Percentiles rank a stretch among this genome's conserved stretches.
These are phyloP conservation scores for Phyllosticta ampelicida DNA, from an alignment of 2,329 filamentous ascomycete species.

Conservation along the genomic window DNA sequence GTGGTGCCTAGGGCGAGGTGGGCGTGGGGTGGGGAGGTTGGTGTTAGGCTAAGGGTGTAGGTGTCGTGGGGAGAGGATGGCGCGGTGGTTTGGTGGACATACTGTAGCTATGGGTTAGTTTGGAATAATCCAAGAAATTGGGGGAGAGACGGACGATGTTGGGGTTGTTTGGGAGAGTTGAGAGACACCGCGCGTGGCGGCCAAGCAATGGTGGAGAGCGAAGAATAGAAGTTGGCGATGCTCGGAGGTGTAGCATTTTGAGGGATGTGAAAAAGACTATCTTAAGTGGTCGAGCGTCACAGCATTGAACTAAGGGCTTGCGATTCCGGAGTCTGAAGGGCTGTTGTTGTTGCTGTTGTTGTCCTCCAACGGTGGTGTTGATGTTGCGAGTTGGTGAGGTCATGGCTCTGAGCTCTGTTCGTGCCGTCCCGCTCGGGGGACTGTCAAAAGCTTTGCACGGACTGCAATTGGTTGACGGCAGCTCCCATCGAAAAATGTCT, in stretches of 20 bases:
- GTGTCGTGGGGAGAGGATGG: slow-evolving; percentile 30
- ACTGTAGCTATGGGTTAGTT: not conserved
- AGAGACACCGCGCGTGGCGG: slow-evolving; percentile 14
- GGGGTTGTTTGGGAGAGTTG: slow-evolving; percentile 35
- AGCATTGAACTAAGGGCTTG: not conserved
- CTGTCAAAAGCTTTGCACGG: not conserved
- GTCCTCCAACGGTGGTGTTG: not conserved
- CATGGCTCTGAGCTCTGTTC: not conserved
- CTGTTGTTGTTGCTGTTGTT: not conserved
- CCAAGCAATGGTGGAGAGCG: not conserved
- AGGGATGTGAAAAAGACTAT: not conserved
- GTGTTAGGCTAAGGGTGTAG: slow-evolving; percentile 46
- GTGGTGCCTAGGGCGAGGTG: slow-evolving; percentile 46
- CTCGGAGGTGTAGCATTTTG: slow-evolving; percentile 5
- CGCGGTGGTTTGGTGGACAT: slow-evolving; percentile 29
- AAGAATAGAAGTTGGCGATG: not conserved
- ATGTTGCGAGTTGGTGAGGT: not conserved
- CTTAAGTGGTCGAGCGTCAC: not conserved
- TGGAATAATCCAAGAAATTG: not conserved
- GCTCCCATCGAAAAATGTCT: not conserved
- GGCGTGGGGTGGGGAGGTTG: slow-evolving; percentile 42
- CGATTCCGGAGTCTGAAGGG: not conserved
- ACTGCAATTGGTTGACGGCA: not conserved
- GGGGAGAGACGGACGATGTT: slow-evolving; percentile 24
- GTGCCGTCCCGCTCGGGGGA: not conserved